Evolutionary conservation across 2,329 filamentous ascomycete species (phyloP).

Genomic region (Aspergillus pseudoglaucus): DNA sequence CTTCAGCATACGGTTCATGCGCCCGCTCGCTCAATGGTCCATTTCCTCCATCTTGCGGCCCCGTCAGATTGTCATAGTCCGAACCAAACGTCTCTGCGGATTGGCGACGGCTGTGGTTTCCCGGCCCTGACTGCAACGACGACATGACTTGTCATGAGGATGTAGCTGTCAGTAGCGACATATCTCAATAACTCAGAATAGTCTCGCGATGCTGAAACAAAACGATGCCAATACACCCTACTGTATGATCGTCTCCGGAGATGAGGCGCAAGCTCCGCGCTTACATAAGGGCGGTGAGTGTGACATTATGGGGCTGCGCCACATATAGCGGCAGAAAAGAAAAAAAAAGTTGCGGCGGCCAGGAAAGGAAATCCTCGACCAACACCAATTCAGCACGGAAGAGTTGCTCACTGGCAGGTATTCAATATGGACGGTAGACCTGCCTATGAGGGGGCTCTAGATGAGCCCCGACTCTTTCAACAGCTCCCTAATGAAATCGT

Average conservation of each 20-base stretch:
- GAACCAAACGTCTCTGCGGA: conserved; percentile 9
- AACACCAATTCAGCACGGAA: conserved; percentile 20
- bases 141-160: conserved; percentile 20
- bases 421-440: conserved; percentile 32
- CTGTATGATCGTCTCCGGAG: conserved; percentile 10
- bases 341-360: conserved; percentile 26
- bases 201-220: conserved; percentile 1
- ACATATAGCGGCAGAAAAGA: conserved; percentile 25
- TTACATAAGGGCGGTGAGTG: conserved; percentile 22
- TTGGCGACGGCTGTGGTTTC: conserved; percentile 10
- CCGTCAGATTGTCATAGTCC: conserved; percentile 15
- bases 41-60: conserved; percentile 14
- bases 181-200: conserved; percentile 1
- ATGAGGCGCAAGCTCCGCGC: conserved; percentile 22
- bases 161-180: conserved; percentile 13
- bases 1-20: conserved; percentile 28
- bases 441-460: conserved; percentile 47
- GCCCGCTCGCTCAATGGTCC: conserved; percentile 25
- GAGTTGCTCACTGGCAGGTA: conserved; percentile 30
- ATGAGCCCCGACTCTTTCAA: conserved; percentile 45
- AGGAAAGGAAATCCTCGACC: conserved; percentile 12
- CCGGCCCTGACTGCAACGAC: conserved; percentile 17
- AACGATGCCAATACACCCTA: neutral
- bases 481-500: conserved; percentile 65
- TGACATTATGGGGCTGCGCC: conserved; percentile 20